Percentiles rank a stretch among this genome's conserved stretches.
Conservation (phyloP, 2,329 filamentous ascomycete species). For the Colletotrichum sp. region DNA sequence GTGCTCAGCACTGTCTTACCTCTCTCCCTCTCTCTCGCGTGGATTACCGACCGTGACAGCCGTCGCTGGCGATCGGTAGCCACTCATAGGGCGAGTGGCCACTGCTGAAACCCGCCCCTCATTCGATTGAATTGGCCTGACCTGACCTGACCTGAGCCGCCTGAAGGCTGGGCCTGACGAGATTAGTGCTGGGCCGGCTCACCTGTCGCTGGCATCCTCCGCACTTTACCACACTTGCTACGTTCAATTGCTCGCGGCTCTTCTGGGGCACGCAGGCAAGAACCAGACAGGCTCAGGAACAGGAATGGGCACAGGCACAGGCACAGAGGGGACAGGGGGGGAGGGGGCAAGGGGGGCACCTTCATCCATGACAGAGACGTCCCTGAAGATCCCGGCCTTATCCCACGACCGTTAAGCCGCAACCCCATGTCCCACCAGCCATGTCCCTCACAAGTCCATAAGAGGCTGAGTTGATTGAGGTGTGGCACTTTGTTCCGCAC, state of each 20-base stretch:
- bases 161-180: conserved; percentile 13
- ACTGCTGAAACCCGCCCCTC: conserved; percentile 10
- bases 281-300: not conserved
- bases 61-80: conserved; percentile 13
- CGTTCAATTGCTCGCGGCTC: not conserved
- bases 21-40: not conserved
- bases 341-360: not conserved
- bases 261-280: not conserved
- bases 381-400: conserved; percentile 18
- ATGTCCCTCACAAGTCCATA: not conserved
- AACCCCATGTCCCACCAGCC: conserved; percentile 12
- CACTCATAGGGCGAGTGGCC: conserved; percentile 13
- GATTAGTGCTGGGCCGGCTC: not conserved
- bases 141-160: not conserved
- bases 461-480: conserved; percentile 16
- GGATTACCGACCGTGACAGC: not conserved
- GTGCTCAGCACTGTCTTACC: conserved; percentile 1
- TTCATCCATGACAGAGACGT: conserved; percentile 8
- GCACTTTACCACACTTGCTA: not conserved
- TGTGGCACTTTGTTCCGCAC: conserved; percentile 8
- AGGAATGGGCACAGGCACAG: not conserved
- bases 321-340: not conserved
- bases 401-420: conserved; percentile 16
- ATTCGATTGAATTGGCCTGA: not conserved
- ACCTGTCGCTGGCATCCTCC: not conserved